phyloP scores from a whole-genome alignment of 2,329 filamentous ascomycete species.

The Cercospora janseana region DNA sequence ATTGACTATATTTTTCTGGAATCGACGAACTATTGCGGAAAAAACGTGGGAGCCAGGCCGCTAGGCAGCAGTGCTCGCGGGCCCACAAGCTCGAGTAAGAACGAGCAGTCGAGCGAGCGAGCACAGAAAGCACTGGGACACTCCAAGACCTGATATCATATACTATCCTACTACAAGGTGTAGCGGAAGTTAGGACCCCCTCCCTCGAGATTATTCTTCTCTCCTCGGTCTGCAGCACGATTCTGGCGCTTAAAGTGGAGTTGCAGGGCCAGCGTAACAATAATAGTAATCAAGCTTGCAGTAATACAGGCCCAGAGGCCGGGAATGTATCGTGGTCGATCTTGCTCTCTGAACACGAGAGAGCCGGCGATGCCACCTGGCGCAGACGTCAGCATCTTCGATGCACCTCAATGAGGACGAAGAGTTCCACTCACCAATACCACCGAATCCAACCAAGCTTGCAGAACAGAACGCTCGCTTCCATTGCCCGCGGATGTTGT shows the following conservation, averaged over 20 bases:
- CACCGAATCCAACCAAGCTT: slow-evolving; percentile 70
- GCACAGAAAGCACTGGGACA: too few species aligned
- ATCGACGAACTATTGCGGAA: too few species aligned
- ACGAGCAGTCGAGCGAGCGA: too few species aligned
- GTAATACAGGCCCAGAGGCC: slow-evolving; percentile 30
- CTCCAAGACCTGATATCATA: too few species aligned
- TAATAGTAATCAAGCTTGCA: slow-evolving; percentile 24
- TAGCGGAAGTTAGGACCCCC: slow-evolving; percentile 35
- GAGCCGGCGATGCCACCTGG: slow-evolving; percentile 28
- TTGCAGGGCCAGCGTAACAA: slow-evolving; percentile 21
- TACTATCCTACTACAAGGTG: slow-evolving; percentile 35
- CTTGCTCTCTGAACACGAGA: slow-evolving; percentile 23
- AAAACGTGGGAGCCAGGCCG: too few species aligned
- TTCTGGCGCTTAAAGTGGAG: slow-evolving; percentile 27
- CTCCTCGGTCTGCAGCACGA: slow-evolving; percentile 24
- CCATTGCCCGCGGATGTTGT: slow-evolving; percentile 84
- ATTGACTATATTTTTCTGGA: too few species aligned
- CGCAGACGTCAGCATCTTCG: slow-evolving; percentile 23
- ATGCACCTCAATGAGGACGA: slow-evolving; percentile 24
- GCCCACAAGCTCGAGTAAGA: too few species aligned
- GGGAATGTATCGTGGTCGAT: slow-evolving; percentile 26
- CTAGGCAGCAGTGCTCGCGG: too few species aligned
- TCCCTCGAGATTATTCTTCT: slow-evolving; percentile 28
- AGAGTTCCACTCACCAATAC: slow-evolving; percentile 39
- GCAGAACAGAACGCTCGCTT: slow-evolving; percentile 76